These are phyloP conservation scores for Agarophyton chilense DNA, from an alignment of 23 red algal genomes.

Conservation along the genomic window DNA sequence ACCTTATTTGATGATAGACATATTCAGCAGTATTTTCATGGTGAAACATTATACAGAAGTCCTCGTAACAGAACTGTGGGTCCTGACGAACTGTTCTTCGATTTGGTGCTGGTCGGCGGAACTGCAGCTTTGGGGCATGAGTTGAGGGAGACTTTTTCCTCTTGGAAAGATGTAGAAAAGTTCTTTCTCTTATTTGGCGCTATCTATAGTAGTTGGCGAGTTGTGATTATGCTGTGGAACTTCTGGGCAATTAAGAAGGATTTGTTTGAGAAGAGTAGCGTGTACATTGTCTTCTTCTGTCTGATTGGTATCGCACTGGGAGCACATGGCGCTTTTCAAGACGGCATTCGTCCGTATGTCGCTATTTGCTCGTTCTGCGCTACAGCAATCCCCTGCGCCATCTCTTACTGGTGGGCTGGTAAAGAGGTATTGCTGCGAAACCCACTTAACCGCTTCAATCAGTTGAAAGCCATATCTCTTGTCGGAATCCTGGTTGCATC, in stretches of 20 bases:
- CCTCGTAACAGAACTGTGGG: constrained; percentile 14
- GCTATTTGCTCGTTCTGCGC: constrained; percentile 48
- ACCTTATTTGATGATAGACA: constrained; percentile 35
- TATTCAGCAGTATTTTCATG: constrained; percentile 63
- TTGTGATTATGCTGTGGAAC: constrained; percentile 68
- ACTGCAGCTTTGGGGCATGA: constrained; percentile 70
- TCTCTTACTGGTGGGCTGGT: constrained; percentile 12
- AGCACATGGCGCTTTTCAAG: constrained; percentile 66
- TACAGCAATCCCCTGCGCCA: constrained; percentile 20
- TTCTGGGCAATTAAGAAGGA: constrained; percentile 51
- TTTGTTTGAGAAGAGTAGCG: constrained; percentile 58
- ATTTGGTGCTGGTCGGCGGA: constrained; percentile 64
- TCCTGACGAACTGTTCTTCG: constrained; percentile 66
- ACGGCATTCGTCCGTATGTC: constrained; percentile 57
- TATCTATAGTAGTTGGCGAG: constrained; percentile 68
- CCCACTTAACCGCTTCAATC: constrained; percentile 18
- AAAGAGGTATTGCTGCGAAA: constrained; percentile 23
- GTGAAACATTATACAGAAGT: constrained; percentile 34
- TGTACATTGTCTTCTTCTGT: constrained; percentile 44
- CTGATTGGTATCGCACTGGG: constrained; percentile 63
- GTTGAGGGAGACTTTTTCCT: constrained; percentile 51
- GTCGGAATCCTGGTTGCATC: neutral
- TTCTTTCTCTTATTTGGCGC: constrained; percentile 75
- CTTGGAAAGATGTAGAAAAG: constrained; percentile 70
- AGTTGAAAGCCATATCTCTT: constrained; percentile 4